These are phyloP conservation scores for Cladosporium sp. DNA, from an alignment of 2,329 filamentous ascomycete genomes.

Conservation along the genomic window DNA sequence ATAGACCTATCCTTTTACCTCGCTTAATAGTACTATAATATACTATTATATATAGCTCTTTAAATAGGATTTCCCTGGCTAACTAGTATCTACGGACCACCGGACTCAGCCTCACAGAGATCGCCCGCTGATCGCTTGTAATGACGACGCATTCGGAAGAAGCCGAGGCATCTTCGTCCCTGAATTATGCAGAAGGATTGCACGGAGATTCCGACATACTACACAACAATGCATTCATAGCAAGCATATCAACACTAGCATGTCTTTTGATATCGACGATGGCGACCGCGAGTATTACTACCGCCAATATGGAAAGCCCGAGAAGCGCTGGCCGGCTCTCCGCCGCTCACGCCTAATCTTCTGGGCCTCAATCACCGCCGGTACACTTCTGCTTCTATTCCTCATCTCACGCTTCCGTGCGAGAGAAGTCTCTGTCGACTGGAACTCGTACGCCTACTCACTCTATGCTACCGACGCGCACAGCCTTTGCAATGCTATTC, in stretches of 20 bases:
- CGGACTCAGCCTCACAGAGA: not conserved
- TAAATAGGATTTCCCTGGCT: too few species aligned
- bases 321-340: conserved; percentile 15
- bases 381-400: not conserved
- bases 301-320: conserved; percentile 16
- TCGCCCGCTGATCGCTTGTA: not conserved
- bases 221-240: not conserved
- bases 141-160: not conserved
- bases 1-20: too few species aligned
- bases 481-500: conserved; percentile 46
- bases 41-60: too few species aligned
- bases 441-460: conserved; percentile 45
- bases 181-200: not conserved
- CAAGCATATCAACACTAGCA: not conserved
- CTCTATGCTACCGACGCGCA: conserved; percentile 46
- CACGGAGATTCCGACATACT: not conserved
- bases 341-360: conserved; percentile 15
- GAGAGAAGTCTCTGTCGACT: conserved; percentile 29
- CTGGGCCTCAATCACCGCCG: conserved; percentile 9
- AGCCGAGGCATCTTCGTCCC: not conserved
- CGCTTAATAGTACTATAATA: too few species aligned
- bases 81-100: too few species aligned
- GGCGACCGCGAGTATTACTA: conserved; percentile 17
- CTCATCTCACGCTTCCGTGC: not conserved
- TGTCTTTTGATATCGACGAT: conserved; percentile 20